A percentile compares a stretch with the other conserved stretches of the same genome.
Evolutionary conservation across 371 early-diverging fungal species (phyloP).

Genomic region (Apophysomyces ossiformis): DNA sequence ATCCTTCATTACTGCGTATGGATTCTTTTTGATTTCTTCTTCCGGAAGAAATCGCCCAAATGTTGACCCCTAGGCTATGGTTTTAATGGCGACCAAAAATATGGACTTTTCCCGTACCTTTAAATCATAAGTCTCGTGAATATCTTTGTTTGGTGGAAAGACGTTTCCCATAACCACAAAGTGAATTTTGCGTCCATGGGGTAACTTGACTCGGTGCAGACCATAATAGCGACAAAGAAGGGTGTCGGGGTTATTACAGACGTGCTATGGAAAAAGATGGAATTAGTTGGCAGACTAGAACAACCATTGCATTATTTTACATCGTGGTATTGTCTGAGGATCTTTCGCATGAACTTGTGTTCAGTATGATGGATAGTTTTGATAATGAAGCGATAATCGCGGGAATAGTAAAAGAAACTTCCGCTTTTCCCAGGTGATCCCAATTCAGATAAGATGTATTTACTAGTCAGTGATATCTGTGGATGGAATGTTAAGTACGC

Average conservation of each 20-base stretch:
- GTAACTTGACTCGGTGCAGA: constrained; percentile 93
- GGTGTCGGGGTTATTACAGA: constrained; percentile 89
- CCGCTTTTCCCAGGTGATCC: constrained; percentile 91
- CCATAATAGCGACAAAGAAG: constrained; percentile 93
- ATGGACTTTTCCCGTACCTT: constrained; percentile 53
- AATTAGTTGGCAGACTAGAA: neutral
- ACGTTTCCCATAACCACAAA: constrained; percentile 99
- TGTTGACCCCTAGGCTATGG: constrained; percentile 60
- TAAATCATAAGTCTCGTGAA: constrained; percentile 94
- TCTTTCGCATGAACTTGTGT: constrained; percentile 83
- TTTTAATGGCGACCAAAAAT: neutral
- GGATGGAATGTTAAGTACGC: neutral
- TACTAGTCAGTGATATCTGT: constrained; percentile 83
- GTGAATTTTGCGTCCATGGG: constrained; percentile 90
- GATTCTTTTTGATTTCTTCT: constrained; percentile 76
- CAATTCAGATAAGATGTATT: constrained; percentile 90
- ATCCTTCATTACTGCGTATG: constrained; percentile 91
- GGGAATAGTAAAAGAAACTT: constrained; percentile 91
- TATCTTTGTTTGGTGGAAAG: constrained; percentile 94
- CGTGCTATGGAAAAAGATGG: constrained; percentile 60
- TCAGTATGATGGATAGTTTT: constrained; percentile 91
- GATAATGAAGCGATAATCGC: constrained; percentile 95
- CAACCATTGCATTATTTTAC: constrained; percentile 23
- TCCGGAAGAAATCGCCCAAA: constrained; percentile 82
- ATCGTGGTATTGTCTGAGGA: constrained; percentile 79